Evolutionary conservation across 768 basidiomycete species (phyloP).

Genomic region (Russula brevipes): DNA sequence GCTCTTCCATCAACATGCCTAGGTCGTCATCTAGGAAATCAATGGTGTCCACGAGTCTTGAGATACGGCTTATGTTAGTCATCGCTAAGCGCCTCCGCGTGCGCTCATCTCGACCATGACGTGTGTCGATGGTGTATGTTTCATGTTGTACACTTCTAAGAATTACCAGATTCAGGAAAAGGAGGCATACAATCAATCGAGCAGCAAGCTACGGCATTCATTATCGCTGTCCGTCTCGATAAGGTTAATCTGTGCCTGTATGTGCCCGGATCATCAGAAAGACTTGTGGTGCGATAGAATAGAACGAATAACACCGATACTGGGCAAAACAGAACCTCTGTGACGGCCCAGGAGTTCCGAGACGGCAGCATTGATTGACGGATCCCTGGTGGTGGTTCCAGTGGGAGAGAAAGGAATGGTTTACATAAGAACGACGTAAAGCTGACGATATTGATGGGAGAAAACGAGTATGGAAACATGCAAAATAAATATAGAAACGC

Average conservation of each 20-base stretch:
- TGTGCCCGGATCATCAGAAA: conserved; percentile 4
- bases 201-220: background rate
- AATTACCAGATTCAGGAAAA: background rate
- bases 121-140: background rate
- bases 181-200: background rate
- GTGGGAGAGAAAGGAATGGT: background rate
- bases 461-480: conserved; percentile 3
- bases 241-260: background rate
- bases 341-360: background rate
- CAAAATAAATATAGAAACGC: conserved; percentile 7
- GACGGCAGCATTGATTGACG: background rate
- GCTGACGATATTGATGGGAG: background rate
- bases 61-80: background rate
- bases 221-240: background rate
- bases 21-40: background rate
- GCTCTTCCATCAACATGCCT: conserved; percentile 1
- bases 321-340: background rate
- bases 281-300: background rate
- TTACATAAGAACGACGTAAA: conserved; percentile 17
- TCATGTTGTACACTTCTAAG: conserved; percentile 3
- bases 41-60: background rate
- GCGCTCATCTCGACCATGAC: background rate
- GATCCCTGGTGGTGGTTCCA: background rate
- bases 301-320: background rate
- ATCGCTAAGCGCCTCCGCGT: background rate